Evolutionary conservation across 306 rosid species (phyloP).

Genomic region (Acacia acuminata): DNA sequence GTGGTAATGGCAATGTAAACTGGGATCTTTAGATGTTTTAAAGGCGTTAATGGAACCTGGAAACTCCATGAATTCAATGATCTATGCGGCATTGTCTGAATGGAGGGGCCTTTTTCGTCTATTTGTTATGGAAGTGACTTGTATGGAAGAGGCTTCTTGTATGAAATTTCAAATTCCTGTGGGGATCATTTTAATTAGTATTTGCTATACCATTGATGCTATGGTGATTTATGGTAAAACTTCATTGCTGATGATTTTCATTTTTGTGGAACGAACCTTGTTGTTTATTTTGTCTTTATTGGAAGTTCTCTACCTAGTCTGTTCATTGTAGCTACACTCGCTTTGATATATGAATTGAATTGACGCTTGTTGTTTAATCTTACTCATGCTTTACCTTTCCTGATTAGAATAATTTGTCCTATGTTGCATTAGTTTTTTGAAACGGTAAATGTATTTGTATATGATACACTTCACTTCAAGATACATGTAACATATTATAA

Average conservation of each 20-base stretch:
- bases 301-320: background rate
- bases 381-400: background rate
- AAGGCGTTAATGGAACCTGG: conserved; percentile 12
- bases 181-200: background rate
- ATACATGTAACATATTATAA: background rate
- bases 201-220: background rate
- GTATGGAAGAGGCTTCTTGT: conserved; percentile 5
- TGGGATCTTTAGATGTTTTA: background rate
- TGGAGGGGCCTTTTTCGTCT: background rate
- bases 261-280: background rate
- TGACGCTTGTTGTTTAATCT: background rate
- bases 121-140: conserved; percentile 6
- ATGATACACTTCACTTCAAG: background rate
- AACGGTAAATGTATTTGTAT: background rate
- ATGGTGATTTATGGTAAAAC: background rate
- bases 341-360: background rate
- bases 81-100: background rate
- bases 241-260: conserved; percentile 16
- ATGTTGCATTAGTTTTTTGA: background rate
- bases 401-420: background rate
- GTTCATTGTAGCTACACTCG: background rate
- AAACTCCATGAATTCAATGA: background rate
- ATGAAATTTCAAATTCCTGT: background rate
- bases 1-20: background rate
- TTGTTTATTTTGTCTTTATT: background rate